Evolutionary conservation across 805 yeast species (phyloP).

Genomic region (Wickerhamiella dianesei): DNA sequence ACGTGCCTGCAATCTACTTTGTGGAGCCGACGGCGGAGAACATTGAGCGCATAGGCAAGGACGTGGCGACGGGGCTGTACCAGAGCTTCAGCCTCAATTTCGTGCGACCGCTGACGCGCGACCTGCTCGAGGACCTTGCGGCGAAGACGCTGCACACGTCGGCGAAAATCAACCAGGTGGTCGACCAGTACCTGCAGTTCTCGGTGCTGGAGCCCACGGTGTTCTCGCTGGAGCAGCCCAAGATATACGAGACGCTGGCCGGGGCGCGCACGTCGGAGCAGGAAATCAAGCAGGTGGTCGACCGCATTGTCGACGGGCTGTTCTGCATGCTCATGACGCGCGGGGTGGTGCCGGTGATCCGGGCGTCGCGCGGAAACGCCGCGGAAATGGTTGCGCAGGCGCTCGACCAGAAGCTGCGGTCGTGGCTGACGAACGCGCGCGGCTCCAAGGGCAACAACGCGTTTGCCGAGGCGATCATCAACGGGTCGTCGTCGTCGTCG

Average conservation of each 20-base stretch:
- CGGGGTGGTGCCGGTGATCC: constrained; percentile 72
- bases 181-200: constrained; percentile 86
- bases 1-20: constrained; percentile 89
- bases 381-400: constrained; percentile 88
- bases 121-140: constrained; percentile 77
- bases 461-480: not conserved
- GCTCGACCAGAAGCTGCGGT: constrained; percentile 71
- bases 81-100: constrained; percentile 74
- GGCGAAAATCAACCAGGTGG: constrained; percentile 68
- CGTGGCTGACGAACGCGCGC: constrained; percentile 63
- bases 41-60: constrained; percentile 53
- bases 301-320: constrained; percentile 61
- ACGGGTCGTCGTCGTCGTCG: constrained; percentile 33
- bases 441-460: constrained; percentile 3
- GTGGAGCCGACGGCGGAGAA: constrained; percentile 78
- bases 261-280: constrained; percentile 62
- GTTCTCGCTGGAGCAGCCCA: constrained; percentile 59
- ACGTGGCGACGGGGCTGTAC: constrained; percentile 61
- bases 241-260: constrained; percentile 56
- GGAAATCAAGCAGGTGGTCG: constrained; percentile 53
- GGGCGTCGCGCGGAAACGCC: constrained; percentile 87
- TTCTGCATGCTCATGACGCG: constrained; percentile 67
- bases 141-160: constrained; percentile 59
- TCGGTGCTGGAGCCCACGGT: constrained; percentile 86
- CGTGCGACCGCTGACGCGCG: constrained; percentile 65